These are phyloP conservation scores for Huntiella decipiens DNA, from an alignment of 2,329 filamentous ascomycete genomes.

Conservation along the genomic window DNA sequence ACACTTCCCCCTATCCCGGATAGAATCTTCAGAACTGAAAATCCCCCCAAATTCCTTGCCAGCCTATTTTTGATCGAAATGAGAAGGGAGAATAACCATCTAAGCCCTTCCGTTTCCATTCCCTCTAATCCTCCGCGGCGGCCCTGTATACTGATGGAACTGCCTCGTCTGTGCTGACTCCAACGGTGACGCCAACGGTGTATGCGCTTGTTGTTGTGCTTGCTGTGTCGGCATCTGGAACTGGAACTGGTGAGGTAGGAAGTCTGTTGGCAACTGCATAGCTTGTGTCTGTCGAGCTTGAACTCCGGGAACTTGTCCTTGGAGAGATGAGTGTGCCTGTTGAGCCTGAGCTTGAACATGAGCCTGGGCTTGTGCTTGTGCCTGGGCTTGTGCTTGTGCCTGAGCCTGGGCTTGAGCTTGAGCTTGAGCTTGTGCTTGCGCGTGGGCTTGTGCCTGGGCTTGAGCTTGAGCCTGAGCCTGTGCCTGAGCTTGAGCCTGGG, in stretches of 20 bases:
- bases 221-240: constrained; percentile 4
- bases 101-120: not conserved
- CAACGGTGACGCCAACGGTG: not conserved
- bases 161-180: constrained; percentile 4
- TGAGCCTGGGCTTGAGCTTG: constrained; percentile 2
- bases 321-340: constrained; percentile 4
- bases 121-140: constrained; percentile 1
- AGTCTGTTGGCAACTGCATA: constrained; percentile 5
- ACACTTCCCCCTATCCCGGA: not conserved
- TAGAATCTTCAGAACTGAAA: not conserved
- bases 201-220: no score
- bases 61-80: no score
- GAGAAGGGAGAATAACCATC: no score
- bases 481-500: not conserved
- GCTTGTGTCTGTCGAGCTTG: constrained; percentile 1
- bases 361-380: constrained; percentile 9
- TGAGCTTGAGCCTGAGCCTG: constrained; percentile 3
- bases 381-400: constrained; percentile 3
- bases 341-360: constrained; percentile 16
- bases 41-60: no score
- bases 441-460: constrained; percentile 3
- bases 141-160: constrained; percentile 8
- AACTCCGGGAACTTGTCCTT: not conserved
- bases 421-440: constrained; percentile 1
- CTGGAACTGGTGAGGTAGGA: constrained; percentile 10